phyloP scores from a whole-genome alignment of 1,284 basidiomycete species.

The Rhodotorula mucilaginosa region DNA sequence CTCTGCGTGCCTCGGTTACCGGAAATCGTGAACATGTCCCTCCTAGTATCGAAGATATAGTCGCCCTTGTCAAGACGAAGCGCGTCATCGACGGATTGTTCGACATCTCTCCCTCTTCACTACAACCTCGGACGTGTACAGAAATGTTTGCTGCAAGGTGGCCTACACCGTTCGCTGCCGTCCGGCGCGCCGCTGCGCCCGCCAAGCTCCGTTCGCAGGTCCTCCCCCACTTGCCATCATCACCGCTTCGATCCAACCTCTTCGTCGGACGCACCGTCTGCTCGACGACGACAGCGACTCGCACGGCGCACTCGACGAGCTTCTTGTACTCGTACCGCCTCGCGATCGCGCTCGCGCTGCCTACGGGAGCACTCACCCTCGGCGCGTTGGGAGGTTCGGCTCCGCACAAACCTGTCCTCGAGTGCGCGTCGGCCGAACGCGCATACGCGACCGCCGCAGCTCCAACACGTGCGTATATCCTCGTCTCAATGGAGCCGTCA shows the following conservation, averaged over 20 bases:
- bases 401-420: slow-evolving; percentile 9
- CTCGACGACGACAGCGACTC: slow-evolving; percentile 30
- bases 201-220: background rate
- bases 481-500: too few species aligned
- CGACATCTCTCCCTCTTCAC: too few species aligned
- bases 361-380: slow-evolving; percentile 18
- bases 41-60: too few species aligned
- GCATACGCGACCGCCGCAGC: background rate
- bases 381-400: slow-evolving; percentile 8
- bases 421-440: slow-evolving; percentile 33
- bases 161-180: slow-evolving; percentile 11
- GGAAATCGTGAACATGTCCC: too few species aligned
- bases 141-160: slow-evolving; percentile 16
- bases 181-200: slow-evolving; percentile 1
- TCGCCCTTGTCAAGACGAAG: too few species aligned
- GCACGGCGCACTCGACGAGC: slow-evolving; percentile 1
- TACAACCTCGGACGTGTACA: background rate
- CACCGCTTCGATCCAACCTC: slow-evolving; percentile 1
- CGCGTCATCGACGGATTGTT: too few species aligned
- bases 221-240: background rate
- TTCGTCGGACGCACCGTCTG: slow-evolving; percentile 35
- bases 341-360: slow-evolving; percentile 26
- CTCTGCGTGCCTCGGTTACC: too few species aligned
- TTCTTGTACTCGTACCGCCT: slow-evolving; percentile 34
- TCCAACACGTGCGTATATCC: background rate